Evolutionary conservation across 192 early-diverging fungal species (phyloP).

Genomic region (Rhizoclosmatium sp.): DNA sequence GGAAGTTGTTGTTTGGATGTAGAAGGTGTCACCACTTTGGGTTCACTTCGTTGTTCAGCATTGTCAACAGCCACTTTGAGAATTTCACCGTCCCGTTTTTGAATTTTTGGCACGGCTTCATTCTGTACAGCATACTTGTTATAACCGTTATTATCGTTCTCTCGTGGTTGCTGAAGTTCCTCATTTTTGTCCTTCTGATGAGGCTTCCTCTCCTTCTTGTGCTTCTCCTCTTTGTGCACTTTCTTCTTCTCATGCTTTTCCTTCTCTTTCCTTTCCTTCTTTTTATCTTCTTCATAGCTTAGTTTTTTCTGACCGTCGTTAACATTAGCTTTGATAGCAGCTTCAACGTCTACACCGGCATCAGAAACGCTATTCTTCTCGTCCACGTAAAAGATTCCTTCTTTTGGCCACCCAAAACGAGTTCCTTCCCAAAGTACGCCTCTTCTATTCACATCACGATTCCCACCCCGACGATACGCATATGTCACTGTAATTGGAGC

Average conservation of each 20-base stretch:
- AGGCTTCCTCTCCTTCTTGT: not conserved
- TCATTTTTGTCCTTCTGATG: not conserved
- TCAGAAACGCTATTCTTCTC: not conserved
- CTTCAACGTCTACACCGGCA: not conserved
- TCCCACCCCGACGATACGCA: not conserved
- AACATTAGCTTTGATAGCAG: not conserved
- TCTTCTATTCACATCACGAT: not conserved
- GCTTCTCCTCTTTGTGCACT: no score
- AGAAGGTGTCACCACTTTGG: no score
- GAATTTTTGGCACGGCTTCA: not conserved
- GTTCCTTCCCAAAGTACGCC: not conserved
- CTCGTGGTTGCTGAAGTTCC: not conserved
- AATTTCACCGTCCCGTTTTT: not conserved
- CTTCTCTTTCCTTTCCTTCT: not conserved
- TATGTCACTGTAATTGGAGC: slow-evolving; percentile 12
- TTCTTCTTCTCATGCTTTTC: no score
- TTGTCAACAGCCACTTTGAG: not conserved
- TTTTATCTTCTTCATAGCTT: not conserved
- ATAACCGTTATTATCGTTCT: not conserved
- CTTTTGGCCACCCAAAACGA: not conserved
- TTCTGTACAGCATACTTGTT: not conserved
- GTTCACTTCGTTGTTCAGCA: not conserved
- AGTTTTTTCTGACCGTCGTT: not conserved
- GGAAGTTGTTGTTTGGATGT: not conserved
- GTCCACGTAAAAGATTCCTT: not conserved